Conservation (phyloP, 176 grass and related monocot species). For the Saccharum officinarum region DNA sequence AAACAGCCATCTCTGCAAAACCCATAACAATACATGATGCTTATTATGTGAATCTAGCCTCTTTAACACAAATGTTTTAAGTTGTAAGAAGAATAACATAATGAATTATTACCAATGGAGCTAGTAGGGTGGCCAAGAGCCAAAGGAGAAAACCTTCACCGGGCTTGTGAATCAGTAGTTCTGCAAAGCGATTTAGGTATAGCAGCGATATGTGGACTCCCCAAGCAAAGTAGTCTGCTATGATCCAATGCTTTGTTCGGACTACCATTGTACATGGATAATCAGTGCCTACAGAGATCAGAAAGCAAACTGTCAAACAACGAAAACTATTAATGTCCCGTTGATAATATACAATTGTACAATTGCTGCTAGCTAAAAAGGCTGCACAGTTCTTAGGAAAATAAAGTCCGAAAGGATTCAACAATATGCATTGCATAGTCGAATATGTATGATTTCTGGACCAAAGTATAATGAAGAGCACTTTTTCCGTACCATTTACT, state of each 20-base stretch:
- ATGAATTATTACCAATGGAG: conserved; percentile 41
- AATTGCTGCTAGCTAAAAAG: neutral
- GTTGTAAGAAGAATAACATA: neutral
- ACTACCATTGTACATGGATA: conserved; percentile 43
- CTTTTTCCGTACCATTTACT: conserved; percentile 35
- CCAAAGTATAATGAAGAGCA: neutral
- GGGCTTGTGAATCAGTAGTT: conserved; percentile 48
- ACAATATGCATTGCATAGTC: neutral
- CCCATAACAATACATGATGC: neutral
- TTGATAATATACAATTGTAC: neutral
- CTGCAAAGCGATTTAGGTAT: conserved; percentile 42
- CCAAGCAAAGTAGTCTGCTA: conserved; percentile 41
- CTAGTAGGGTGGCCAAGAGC: conserved; percentile 26
- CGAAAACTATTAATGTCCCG: neutral
- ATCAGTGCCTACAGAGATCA: conserved; percentile 8
- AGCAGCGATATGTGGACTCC: conserved; percentile 35
- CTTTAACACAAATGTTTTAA: neutral
- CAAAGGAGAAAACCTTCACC: conserved; percentile 38
- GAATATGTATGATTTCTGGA: neutral
- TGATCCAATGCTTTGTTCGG: conserved; percentile 50
- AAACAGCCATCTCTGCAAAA: conserved; percentile 43
- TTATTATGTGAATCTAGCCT: neutral
- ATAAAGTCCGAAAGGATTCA: neutral
- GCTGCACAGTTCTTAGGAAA: neutral
- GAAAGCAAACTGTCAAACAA: neutral